Evolutionary conservation across 345 rosid genomes (phyloP), one percentile per base, ranked within the genome.

Genomic region (Aegle marmelos): DNA sequence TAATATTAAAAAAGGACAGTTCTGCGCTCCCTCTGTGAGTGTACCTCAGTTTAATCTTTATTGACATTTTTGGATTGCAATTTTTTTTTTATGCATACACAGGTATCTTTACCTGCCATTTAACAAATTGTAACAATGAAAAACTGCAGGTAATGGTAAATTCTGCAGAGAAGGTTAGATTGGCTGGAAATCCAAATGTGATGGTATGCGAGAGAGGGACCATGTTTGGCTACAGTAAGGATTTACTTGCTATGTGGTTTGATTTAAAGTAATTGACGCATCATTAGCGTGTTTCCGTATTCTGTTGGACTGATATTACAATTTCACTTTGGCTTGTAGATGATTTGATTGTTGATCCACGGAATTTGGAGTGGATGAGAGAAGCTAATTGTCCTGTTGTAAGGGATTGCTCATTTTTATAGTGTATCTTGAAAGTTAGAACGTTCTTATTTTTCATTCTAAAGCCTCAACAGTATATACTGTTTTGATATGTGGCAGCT

Each of bases 181-280:
- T 91, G 81, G 97, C 99, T 68, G 99, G 99, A 81, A 96, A 96
- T 85, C 88, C 94, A 61, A 88, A 95, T 83, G 97, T 95, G 73
- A 95, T 95, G 99, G 97, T 95, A 73, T 93, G 99, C 39, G 97
- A 95, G 81, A 89, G 99, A 79, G 99, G 99, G 85, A 93, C 99
- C 70, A 95, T 95, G 98, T 95, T 95, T 85, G 99, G 99, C 69
- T 95, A 93, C 79, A 90, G 99, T 95, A 92, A 93, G 98, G 78
- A 45, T 59, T 22, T 62, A 62, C 41, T 28, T 2, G 22, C n/a
- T 11, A 45, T 48, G 22, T 28, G 1, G 37, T 73, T 7, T n/a
- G 56, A 73, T 74, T 74, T 63, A 37, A 50, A 22, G 30, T 30
- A 13, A 64, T 7, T 28, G 45, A 21, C 65, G 14, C 50, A 16